These are phyloP conservation scores for Sugiyamaella xylanicola DNA, from an alignment of 1,139 yeast genomes.

Conservation along the genomic window DNA sequence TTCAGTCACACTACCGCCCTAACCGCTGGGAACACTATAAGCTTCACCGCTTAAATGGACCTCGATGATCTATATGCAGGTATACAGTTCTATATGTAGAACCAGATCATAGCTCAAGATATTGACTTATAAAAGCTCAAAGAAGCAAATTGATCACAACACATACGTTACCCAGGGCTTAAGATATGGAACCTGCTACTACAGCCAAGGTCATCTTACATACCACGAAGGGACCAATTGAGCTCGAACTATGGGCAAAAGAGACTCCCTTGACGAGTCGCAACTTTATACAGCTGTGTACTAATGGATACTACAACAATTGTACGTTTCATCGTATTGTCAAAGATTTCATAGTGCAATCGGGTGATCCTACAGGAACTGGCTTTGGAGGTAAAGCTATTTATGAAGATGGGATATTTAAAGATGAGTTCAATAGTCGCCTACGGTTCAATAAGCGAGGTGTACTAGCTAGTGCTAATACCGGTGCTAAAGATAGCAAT, in stretches of 20 bases:
- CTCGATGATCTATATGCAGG: not conserved
- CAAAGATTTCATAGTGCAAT: constrained; percentile 47
- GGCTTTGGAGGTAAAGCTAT: constrained; percentile 41
- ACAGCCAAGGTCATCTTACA: constrained; percentile 58
- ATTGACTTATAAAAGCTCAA: too few species aligned
- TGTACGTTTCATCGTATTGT: constrained; percentile 49
- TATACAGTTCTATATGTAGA: too few species aligned
- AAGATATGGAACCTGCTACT: constrained; percentile 55
- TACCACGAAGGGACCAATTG: constrained; percentile 64
- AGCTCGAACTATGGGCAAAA: constrained; percentile 69
- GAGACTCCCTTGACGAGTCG: constrained; percentile 60
- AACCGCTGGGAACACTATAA: not conserved
- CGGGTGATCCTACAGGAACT: constrained; percentile 44
- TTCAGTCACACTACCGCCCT: constrained; percentile 16
- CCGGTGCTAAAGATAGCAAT: constrained; percentile 42
- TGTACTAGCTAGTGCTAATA: constrained; percentile 54
- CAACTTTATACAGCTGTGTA: constrained; percentile 53
- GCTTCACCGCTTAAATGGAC: constrained; percentile 1
- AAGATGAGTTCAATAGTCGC: constrained; percentile 58
- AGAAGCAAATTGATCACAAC: too few species aligned
- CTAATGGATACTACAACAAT: constrained; percentile 49
- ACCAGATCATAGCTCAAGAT: too few species aligned
- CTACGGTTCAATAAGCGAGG: constrained; percentile 59
- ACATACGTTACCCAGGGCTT: too few species aligned
- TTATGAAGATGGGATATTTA: constrained; percentile 36